Evolutionary conservation across 495 filamentous ascomycete genomes (phyloP), one percentile per base, ranked within the genome.

Genomic region (Aspergillus heteromorphus): DNA sequence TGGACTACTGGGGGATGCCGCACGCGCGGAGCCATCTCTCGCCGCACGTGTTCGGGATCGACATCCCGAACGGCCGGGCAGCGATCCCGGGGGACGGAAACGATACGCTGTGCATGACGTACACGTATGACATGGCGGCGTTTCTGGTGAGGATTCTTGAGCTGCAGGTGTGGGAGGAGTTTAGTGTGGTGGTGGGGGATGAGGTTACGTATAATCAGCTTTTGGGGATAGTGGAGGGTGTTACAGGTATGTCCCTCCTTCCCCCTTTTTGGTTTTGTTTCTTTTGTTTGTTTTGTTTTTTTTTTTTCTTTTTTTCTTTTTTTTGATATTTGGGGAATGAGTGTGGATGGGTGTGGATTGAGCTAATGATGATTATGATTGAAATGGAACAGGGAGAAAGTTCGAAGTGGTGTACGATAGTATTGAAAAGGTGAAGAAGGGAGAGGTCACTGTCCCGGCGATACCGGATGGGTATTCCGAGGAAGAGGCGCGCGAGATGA

Each of bases 1-100:
- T 81, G 65, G 79, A 84, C 58, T 82, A 80, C 60, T 83, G 66
- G 63, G 76, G 73, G 27, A 71, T 79, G 65, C 79, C 77, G 17
- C 49, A 66, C 27, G 56, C 75, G 41, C 56, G 63, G 54, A 77
- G 74, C 19, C 63, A 80, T 55, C 60, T 73, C 7, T 51, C 62
- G 6, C 76, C 71, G 2, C 62, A 64, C 7, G 63, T 65, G 1
- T 65, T 81, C 16, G 72, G 78, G 14, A 56, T 81, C 14, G 73
- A 83, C 57, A 72, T 82, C 3, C 31, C 63, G 1, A 67, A 70
- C 60, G 66, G 72, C 41, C 60, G 56, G 18, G 80, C 80, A 9
- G 76, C 68, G 7, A 81, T 84, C 34, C 80, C 79, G 0, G 80
- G 81, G 0, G 63, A 69, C 31, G 81, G 81, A 0, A 68, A 79